phyloP scores from a whole-genome alignment of 495 filamentous ascomycete genomes.

The Pyrenula massariospora region DNA sequence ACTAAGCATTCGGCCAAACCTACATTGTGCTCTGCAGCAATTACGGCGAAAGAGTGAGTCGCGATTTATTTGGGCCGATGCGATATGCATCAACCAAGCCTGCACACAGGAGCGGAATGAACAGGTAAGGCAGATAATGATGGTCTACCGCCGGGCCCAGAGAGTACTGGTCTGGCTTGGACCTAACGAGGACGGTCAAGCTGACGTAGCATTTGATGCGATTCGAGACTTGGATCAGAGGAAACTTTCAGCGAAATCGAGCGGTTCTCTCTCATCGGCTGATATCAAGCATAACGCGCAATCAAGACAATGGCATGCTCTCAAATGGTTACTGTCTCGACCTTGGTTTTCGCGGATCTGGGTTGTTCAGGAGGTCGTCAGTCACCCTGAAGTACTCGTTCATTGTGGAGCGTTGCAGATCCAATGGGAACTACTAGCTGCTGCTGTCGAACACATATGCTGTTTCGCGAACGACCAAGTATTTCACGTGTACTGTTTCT shows the following conservation, averaged over 20 bases:
- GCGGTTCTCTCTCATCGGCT: background rate
- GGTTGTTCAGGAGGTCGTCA: background rate
- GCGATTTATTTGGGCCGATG: constrained; percentile 1
- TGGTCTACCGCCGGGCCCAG: background rate
- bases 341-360: constrained; percentile 1
- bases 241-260: background rate
- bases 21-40: background rate
- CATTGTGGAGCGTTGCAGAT: background rate
- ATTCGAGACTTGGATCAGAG: background rate
- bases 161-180: background rate
- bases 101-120: background rate
- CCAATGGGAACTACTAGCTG: background rate
- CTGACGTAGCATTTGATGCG: background rate
- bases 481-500: background rate
- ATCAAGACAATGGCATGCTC: background rate
- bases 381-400: background rate
- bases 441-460: background rate
- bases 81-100: background rate
- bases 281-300: background rate
- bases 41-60: background rate
- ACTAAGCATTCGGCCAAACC: background rate
- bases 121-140: background rate
- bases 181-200: background rate
- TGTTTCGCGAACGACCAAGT: background rate
- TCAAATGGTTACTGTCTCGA: background rate